Evolutionary conservation across 108 stramenopile genomes (phyloP).

Genomic region (Nannochloropsis gaditana): DNA sequence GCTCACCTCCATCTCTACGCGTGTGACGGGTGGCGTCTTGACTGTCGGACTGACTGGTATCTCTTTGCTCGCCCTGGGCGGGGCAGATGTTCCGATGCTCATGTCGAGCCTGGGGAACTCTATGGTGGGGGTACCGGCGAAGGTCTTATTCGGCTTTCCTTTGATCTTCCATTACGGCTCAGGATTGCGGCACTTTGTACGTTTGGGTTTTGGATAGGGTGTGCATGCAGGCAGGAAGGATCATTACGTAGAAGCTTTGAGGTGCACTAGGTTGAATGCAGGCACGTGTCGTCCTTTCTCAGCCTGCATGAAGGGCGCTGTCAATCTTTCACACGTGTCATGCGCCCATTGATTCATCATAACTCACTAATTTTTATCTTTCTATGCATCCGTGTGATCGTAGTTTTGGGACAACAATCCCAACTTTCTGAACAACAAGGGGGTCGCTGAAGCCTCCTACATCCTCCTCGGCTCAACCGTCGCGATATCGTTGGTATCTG

Average conservation of each 20-base stretch:
- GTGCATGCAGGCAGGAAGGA: background rate
- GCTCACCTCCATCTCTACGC: constrained; percentile 73
- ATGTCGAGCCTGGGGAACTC: background rate
- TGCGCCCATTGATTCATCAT: background rate
- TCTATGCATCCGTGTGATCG: background rate
- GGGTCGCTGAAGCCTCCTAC: background rate
- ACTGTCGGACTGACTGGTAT: constrained; percentile 57
- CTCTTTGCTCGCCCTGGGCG: background rate
- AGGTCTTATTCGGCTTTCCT: background rate
- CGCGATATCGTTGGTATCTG: background rate
- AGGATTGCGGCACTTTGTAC: background rate
- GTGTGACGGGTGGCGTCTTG: constrained; percentile 73
- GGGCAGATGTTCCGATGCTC: background rate
- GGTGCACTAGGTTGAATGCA: background rate
- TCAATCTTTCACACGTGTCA: too few relatives aligned
- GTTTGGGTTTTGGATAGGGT: background rate
- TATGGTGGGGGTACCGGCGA: background rate
- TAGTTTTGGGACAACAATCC: background rate
- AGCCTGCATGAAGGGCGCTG: too few relatives aligned
- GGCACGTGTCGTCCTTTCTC: too few relatives aligned
- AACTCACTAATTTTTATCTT: background rate
- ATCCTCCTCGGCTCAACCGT: background rate
- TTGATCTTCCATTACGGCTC: background rate
- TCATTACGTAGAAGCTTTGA: background rate
- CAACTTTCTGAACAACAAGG: background rate